Evolutionary conservation across 169 alveolate genomes (phyloP), one percentile per base, ranked within the genome.

Genomic region (Plasmodium sp.): DNA sequence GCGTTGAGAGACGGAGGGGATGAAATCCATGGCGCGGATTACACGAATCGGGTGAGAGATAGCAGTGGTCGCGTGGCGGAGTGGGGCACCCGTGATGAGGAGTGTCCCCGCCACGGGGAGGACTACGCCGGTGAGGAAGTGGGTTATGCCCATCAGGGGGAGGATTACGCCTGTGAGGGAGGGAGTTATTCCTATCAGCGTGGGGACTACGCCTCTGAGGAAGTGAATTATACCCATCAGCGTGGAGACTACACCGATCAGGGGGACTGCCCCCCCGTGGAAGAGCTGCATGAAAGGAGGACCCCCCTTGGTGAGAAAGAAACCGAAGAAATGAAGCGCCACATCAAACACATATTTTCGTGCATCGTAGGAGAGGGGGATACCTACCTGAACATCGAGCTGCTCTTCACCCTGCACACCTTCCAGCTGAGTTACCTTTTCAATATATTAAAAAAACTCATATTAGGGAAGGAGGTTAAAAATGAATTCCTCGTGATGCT

Each of bases 401-500:
- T 81, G 18, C 58, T 92, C 27, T 92, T 43, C 43, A 92, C 95
- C 12, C 54, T 92, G 36, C 92, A 82, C 36, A 77, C 79, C 0
- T 92, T 92, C 72, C 81, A 82, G 48, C 34, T 81, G 12, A 72
- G 58, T n/a, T 92, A 71, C 39, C 27, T 92, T 14, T 92, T 92
- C 41, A n/a, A 81, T 71, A 3, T 82, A 10, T 82, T 92, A 27
- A 92, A 92, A 34, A 92, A 45, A 3, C 12, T 81, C 3, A 56
- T 88, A 58, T 82, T 92, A 73, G 41, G n/a, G 56, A 90, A 58
- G 34, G 31, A 72, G 6, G 5, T 82, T n/a, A 80, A 81, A 81
- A 90, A 92, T 92, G 92, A 92, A 31, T 22, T 81, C 62, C 48
- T 92, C 14, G 77, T 92, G 5, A 92, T 92, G 92, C 48, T 92